phyloP scores from a whole-genome alignment of 1,284 basidiomycete species.

The Cerioporus squamosus region DNA sequence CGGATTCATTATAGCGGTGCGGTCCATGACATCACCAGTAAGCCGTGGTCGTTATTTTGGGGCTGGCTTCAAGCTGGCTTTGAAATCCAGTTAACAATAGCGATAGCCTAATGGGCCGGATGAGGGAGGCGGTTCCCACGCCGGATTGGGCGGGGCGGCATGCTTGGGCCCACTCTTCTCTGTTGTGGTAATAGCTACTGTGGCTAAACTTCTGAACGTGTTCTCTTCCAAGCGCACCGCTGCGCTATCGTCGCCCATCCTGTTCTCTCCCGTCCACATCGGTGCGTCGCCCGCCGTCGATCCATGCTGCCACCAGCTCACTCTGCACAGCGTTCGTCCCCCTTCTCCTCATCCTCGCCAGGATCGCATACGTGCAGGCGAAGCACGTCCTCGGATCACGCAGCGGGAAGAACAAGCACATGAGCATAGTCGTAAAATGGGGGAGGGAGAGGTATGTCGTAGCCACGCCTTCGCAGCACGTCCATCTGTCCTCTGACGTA shows the following conservation, averaged over 20 bases:
- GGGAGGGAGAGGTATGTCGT: slow-evolving; percentile 53
- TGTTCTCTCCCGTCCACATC: slow-evolving; percentile 32
- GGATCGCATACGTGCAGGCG: slow-evolving; percentile 34
- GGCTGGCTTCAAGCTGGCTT: slow-evolving; percentile 4
- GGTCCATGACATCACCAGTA: slow-evolving; percentile 21
- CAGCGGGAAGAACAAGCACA: slow-evolving; percentile 30
- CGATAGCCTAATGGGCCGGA: background rate
- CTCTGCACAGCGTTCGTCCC: slow-evolving; percentile 27
- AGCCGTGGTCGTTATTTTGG: background rate
- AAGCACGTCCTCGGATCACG: slow-evolving; percentile 29
- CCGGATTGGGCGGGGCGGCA: background rate
- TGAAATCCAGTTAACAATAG: background rate
- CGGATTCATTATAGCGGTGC: slow-evolving; percentile 5
- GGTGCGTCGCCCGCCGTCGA: slow-evolving; percentile 21
- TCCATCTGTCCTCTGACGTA: slow-evolving; percentile 13
- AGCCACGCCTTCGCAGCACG: slow-evolving; percentile 12
- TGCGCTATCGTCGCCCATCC: slow-evolving; percentile 23
- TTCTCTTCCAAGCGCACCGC: slow-evolving; percentile 12
- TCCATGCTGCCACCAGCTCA: slow-evolving; percentile 10
- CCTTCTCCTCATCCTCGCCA: slow-evolving; percentile 38
- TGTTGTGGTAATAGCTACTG: background rate
- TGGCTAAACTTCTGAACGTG: slow-evolving; percentile 9
- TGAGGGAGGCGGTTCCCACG: slow-evolving; percentile 18
- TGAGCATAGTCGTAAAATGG: slow-evolving; percentile 68
- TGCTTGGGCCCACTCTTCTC: background rate